Conservation (phyloP, 176 grass and related monocot genomes). For the Puya raimondii region DNA sequence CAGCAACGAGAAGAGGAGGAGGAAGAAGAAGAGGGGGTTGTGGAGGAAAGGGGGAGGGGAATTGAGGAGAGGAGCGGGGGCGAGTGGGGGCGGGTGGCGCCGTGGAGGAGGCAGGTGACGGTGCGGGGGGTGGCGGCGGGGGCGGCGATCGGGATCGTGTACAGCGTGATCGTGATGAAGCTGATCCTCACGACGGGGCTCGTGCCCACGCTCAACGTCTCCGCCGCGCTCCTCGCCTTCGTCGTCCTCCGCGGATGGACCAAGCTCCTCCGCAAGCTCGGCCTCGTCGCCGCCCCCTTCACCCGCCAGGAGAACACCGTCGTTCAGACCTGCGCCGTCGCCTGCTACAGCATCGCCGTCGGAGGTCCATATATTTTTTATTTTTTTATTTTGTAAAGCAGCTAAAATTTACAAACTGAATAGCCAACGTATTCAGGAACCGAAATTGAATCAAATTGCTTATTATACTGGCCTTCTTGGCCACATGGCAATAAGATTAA, state of each 20-base stretch:
- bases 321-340: conserved; percentile 80
- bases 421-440: too few species aligned
- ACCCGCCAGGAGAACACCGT: conserved; percentile 98
- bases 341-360: conserved; percentile 82
- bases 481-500: too few species aligned
- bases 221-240: conserved; percentile 88
- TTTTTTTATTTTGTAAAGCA: too few species aligned
- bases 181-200: conserved; percentile 82
- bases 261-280: conserved; percentile 42
- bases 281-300: conserved; percentile 65
- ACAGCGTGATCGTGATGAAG: conserved; percentile 95
- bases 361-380: conserved; percentile 34
- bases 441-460: neutral
- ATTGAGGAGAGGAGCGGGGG: conserved; percentile 23
- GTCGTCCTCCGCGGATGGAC: conserved; percentile 76
- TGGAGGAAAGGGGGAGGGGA: too few species aligned
- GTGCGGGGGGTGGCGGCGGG: conserved; percentile 55
- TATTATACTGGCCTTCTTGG: too few species aligned
- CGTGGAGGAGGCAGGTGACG: conserved; percentile 80
- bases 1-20: conserved; percentile 14
- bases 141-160: conserved; percentile 58
- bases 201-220: conserved; percentile 84
- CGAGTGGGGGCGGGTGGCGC: conserved; percentile 45
- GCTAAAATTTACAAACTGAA: too few species aligned
- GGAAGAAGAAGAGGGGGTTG: too few species aligned